Base-by-base conservation (phyloP, 73 alveolate genomes). In the Paraurostyla sp. region DNA sequence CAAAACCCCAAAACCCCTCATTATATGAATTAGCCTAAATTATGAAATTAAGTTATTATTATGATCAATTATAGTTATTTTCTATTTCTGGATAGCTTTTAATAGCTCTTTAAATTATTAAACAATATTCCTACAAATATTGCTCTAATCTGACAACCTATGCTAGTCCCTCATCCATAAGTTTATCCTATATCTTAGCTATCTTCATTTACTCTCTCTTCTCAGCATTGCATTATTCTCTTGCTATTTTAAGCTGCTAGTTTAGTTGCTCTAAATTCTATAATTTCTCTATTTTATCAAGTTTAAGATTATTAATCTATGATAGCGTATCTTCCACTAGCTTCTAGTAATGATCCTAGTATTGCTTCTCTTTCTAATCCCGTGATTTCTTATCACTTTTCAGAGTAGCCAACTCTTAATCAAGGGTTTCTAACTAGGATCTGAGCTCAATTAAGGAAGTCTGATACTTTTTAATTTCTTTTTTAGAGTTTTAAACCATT, bases 341-440 rank as follows among this genome's bases (percentile, higher is more conserved):
- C 25, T 65, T 65, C 41, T 65, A 38, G 23, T 65, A 65, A 9
- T 65, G 82, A 33, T 65, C 82, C 32, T 65, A 40, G 46, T 65
- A 65, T 38, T 65, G 38, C 58, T 65, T 32, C 58, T 65, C 82
- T 65, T 65, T 65, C 32, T 38, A 40, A 1, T 65, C 82, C 41
- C 58, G 35, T 38, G 50, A 18, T 22, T 65, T 65, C 32, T 65
- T 65, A 22, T 32, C 82, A 38, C 41, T 65, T 23, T 38, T 65
- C 23, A 65, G 32, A 38, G 56, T 40, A 38, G 35, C 41, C 9
- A 36, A 35, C 23, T 65, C 82, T 38, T 65, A 65, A 4, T 6
- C 13, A 0, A 65, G 41, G 32, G 35, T 65, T 40, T 65, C 82
- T 22, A 16, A 13, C 13, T 32, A 1, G 41, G 82, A 33, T 22